Percentiles rank a stretch among this genome's conserved stretches.
phyloP scores from a whole-genome alignment of 495 filamentous ascomycete genomes.

The Penicillium cosmopolitanum region DNA sequence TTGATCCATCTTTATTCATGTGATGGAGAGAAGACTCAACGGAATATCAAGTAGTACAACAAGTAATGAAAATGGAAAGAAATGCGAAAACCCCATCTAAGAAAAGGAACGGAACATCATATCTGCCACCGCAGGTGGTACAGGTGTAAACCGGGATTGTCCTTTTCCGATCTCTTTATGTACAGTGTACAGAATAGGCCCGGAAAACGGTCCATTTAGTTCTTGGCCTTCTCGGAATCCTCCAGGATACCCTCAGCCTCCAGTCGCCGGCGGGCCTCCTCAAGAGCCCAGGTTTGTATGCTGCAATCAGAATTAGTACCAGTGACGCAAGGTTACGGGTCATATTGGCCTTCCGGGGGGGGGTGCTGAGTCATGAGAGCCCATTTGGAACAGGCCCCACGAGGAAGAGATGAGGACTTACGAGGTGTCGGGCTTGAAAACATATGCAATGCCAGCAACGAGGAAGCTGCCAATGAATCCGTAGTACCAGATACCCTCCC shows the following conservation, averaged over 20 bases:
- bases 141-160: slow-evolving; percentile 38
- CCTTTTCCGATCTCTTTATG: slow-evolving; percentile 49
- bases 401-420: slow-evolving; percentile 55
- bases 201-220: slow-evolving; percentile 30
- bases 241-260: slow-evolving; percentile 93
- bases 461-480: slow-evolving; percentile 86
- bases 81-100: slow-evolving; percentile 48
- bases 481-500: slow-evolving; percentile 87
- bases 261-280: slow-evolving; percentile 90
- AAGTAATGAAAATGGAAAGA: slow-evolving; percentile 37
- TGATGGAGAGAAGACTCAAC: slow-evolving; percentile 29
- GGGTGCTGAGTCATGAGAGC: not conserved
- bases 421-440: slow-evolving; percentile 98
- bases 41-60: slow-evolving; percentile 45
- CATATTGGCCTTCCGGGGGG: not conserved
- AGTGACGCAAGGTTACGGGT: not conserved
- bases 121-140: slow-evolving; percentile 37
- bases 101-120: slow-evolving; percentile 40
- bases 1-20: slow-evolving; percentile 32
- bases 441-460: slow-evolving; percentile 79
- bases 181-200: slow-evolving; percentile 49
- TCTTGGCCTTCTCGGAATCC: slow-evolving; percentile 63
- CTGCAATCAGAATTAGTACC: slow-evolving; percentile 52
- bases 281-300: slow-evolving; percentile 98
- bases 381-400: not conserved